These are phyloP conservation scores for Hypoxylon sp. DNA, from an alignment of 2,329 filamentous ascomycete species.

Conservation along the genomic window DNA sequence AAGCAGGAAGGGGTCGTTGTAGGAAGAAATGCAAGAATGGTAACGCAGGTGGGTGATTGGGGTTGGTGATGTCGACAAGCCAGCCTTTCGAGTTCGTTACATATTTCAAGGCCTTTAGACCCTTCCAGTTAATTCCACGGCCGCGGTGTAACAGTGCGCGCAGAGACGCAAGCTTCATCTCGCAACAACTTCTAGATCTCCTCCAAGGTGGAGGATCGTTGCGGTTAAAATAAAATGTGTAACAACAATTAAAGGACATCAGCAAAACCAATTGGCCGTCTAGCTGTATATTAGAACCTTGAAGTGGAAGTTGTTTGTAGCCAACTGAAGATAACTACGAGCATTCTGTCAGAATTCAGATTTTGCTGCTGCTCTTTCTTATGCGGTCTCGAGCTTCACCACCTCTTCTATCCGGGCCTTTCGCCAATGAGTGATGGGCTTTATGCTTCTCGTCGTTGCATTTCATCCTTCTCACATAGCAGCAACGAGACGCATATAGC, in stretches of 20 bases:
- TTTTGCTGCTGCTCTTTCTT: slow-evolving; percentile 3
- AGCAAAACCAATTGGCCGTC: slow-evolving; percentile 14
- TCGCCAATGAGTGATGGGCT: slow-evolving; percentile 11
- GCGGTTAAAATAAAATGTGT: slow-evolving; percentile 21
- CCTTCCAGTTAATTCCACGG: slow-evolving; percentile 16
- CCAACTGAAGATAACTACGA: slow-evolving; percentile 22
- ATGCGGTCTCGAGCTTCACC: slow-evolving; percentile 1
- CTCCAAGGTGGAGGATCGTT: slow-evolving; percentile 11
- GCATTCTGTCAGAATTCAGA: slow-evolving; percentile 35
- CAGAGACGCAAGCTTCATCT: slow-evolving; percentile 14
- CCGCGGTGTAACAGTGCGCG: slow-evolving; percentile 25
- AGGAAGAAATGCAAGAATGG: slow-evolving; percentile 5
- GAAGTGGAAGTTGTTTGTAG: slow-evolving; percentile 1
- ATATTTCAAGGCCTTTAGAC: slow-evolving; percentile 19
- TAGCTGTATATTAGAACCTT: slow-evolving; percentile 10
- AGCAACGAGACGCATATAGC: slow-evolving; percentile 4
- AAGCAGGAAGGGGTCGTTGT: background rate
- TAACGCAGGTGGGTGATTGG: slow-evolving; percentile 13
- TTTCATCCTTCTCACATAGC: slow-evolving; percentile 17
- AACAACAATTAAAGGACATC: slow-evolving; percentile 15
- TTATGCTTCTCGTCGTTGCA: slow-evolving; percentile 18
- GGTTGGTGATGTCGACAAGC: slow-evolving; percentile 26
- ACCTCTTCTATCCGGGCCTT: slow-evolving; percentile 4
- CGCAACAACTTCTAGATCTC: slow-evolving; percentile 16
- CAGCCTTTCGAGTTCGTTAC: background rate